phyloP scores from a whole-genome alignment of 2,329 filamentous ascomycete species.

The Fusarium sp. region DNA sequence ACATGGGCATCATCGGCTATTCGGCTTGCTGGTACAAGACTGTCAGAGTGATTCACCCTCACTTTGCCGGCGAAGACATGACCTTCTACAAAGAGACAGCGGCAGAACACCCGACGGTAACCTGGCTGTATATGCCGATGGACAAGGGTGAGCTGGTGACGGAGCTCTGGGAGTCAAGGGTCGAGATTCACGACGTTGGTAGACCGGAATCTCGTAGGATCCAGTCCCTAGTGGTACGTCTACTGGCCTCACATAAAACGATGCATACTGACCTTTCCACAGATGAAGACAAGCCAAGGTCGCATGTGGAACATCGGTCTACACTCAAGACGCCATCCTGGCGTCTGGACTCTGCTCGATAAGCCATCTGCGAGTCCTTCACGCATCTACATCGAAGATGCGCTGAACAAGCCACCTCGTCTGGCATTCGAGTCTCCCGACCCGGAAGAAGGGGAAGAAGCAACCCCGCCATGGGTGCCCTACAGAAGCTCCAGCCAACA shows the following conservation, averaged over 20 bases:
- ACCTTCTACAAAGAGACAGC: background rate
- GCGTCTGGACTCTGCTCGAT: background rate
- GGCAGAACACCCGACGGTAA: background rate
- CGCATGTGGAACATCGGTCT: background rate
- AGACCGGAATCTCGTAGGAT: background rate
- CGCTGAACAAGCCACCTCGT: no score
- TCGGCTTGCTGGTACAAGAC: background rate
- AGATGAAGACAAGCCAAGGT: constrained; percentile 1
- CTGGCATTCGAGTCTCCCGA: background rate
- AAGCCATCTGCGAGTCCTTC: background rate
- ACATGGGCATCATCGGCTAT: background rate
- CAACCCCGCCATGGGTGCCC: background rate
- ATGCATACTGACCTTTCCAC: background rate
- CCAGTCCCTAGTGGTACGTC: background rate
- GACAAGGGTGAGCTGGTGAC: background rate
- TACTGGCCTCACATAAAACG: background rate
- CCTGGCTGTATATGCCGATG: background rate
- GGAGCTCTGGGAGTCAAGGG: background rate
- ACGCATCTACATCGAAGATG: background rate
- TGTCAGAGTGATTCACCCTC: background rate
- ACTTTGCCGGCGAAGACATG: background rate
- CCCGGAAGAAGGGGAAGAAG: background rate
- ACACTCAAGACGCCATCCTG: background rate
- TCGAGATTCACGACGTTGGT: background rate
- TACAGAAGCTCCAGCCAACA: background rate